A percentile compares a stretch with the other conserved stretches of the same genome.
Evolutionary conservation across 805 yeast species (phyloP).

Genomic region (Myxozyma geophila): DNA sequence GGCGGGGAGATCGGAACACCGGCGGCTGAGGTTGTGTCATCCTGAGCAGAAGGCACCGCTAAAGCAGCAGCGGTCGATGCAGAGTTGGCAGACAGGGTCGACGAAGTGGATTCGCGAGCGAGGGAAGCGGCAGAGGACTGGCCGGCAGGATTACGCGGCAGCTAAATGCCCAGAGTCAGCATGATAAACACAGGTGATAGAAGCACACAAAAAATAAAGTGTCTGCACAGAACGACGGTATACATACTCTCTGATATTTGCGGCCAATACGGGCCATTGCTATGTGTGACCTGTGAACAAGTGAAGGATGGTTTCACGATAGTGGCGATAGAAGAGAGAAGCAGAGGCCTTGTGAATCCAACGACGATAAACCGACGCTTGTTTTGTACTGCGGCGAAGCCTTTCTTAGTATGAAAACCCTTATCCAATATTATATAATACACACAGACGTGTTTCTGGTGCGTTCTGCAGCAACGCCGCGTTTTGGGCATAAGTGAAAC

Average conservation of each 20-base stretch:
- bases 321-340: background rate
- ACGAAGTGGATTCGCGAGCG: slow-evolving; percentile 18
- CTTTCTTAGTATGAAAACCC: too few species aligned
- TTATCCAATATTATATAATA: too few species aligned
- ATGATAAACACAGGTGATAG: background rate
- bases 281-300: background rate
- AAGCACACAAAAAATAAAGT: background rate
- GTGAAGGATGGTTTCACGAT: background rate
- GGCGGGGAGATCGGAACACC: slow-evolving; percentile 35
- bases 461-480: background rate
- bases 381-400: background rate
- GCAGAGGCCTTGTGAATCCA: background rate
- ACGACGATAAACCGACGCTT: background rate
- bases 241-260: slow-evolving; percentile 31
- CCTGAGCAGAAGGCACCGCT: background rate
- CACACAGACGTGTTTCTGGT: too few species aligned
- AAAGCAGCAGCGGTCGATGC: slow-evolving; percentile 3
- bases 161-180: slow-evolving; percentile 10
- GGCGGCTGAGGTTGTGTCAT: slow-evolving; percentile 18
- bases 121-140: slow-evolving; percentile 7
- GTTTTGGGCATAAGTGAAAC: background rate
- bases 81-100: slow-evolving; percentile 15
- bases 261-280: slow-evolving; percentile 35
- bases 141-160: slow-evolving; percentile 30
- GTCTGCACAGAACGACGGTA: background rate